Evolutionary conservation across 331 rosid species (phyloP).

Genomic region (Telfairia occidentalis): DNA sequence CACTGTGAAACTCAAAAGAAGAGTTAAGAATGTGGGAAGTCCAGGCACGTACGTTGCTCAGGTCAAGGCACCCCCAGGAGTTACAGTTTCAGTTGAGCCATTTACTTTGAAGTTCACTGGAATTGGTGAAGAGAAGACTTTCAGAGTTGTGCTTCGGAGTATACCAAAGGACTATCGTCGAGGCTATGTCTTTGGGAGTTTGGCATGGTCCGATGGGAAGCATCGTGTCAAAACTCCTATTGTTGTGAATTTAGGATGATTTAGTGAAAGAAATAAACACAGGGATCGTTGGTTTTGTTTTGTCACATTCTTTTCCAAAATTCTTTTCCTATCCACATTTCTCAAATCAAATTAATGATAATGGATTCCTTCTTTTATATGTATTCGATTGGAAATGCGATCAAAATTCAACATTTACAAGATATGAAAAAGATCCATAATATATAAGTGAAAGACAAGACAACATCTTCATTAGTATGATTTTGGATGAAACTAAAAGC

Average conservation of each 20-base stretch:
- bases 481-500: no score
- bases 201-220: constrained; percentile 31
- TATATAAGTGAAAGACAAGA: no score
- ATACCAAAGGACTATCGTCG: not conserved
- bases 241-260: constrained; percentile 5
- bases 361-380: no score
- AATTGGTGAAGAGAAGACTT: constrained; percentile 34
- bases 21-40: constrained; percentile 34
- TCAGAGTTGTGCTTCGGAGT: constrained; percentile 20
- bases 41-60: constrained; percentile 24
- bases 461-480: no score
- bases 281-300: not conserved
- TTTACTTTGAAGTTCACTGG: constrained; percentile 16
- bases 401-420: no score
- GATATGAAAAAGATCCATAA: no score
- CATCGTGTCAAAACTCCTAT: constrained; percentile 27
- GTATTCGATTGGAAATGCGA: no score
- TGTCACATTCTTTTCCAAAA: not conserved
- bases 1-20: constrained; percentile 23
- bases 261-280: not conserved
- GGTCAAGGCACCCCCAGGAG: constrained; percentile 16
- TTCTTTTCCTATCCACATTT: not conserved
- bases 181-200: constrained; percentile 22
- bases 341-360: not conserved
- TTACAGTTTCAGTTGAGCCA: constrained; percentile 28